Percentiles rank a stretch among this genome's conserved stretches.
phyloP scores from a whole-genome alignment of 352 stramenopile species.

The Globisporangium barbulae region DNA sequence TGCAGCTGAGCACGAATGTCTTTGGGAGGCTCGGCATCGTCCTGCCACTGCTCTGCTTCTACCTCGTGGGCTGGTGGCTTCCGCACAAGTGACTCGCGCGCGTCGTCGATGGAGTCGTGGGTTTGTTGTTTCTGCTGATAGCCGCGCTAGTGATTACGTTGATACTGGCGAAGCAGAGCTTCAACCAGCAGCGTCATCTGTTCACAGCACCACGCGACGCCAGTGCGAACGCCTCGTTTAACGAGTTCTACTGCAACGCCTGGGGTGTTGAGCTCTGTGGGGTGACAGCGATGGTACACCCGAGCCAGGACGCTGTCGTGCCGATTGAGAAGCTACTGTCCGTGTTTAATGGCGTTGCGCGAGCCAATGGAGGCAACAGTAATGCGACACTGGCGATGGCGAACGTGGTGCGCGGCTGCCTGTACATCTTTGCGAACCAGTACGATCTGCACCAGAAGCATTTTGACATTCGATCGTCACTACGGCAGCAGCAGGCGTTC shows the following conservation, averaged over 20 bases:
- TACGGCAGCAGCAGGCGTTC: background rate
- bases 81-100: constrained; percentile 2
- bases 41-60: background rate
- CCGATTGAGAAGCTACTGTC: background rate
- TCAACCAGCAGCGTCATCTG: background rate
- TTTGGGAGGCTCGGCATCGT: background rate
- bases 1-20: background rate
- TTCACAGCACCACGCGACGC: background rate
- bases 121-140: background rate
- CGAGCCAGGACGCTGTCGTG: background rate
- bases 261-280: constrained; percentile 2
- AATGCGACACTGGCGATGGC: background rate
- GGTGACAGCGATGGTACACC: background rate
- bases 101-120: constrained; percentile 1
- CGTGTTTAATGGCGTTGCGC: background rate
- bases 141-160: background rate
- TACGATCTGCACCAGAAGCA: background rate
- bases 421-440: background rate
- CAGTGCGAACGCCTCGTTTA: background rate
- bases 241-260: constrained; percentile 9
- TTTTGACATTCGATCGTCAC: background rate
- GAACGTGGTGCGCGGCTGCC: constrained; percentile 5
- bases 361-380: background rate
- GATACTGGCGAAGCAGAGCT: background rate
- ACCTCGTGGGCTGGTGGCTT: constrained; percentile 2